Evolutionary conservation across 768 basidiomycete species (phyloP).

Genomic region (Termitomyces sp.): DNA sequence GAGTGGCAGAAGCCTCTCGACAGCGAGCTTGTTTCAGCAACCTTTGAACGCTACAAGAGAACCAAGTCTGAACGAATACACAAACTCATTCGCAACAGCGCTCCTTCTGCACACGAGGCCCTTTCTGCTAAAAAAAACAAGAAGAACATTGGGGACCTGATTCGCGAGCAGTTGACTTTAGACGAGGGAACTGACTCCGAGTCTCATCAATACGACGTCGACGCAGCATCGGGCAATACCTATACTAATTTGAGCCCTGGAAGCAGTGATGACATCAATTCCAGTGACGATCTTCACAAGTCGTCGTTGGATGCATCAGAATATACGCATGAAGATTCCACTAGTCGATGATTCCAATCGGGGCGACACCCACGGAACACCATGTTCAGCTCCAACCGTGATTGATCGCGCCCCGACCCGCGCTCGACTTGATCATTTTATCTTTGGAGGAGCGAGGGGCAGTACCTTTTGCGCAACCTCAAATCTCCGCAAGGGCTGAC

Average conservation of each 20-base stretch:
- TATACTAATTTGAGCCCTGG: background rate
- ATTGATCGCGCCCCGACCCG: background rate
- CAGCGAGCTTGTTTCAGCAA: background rate
- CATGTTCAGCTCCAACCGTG: background rate
- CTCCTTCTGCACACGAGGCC: background rate
- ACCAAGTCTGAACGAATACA: background rate
- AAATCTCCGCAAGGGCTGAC: too few relatives aligned
- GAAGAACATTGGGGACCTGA: background rate
- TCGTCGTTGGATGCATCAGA: background rate
- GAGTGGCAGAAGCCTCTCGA: background rate
- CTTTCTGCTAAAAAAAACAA: background rate
- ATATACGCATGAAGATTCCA: background rate
- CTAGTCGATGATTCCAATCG: background rate
- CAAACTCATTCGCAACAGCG: background rate
- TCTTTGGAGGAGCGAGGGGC: background rate
- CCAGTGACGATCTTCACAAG: background rate
- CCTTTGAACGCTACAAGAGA: background rate
- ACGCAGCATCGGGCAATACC: background rate
- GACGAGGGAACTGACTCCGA: background rate
- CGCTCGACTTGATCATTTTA: background rate
- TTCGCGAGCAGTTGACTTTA: background rate
- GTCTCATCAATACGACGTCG: too few relatives aligned
- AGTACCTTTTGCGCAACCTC: background rate
- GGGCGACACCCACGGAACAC: background rate
- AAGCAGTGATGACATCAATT: background rate